Conservation (phyloP, 2,329 filamentous ascomycete genomes). For the Arthrobotrys megalospora region DNA sequence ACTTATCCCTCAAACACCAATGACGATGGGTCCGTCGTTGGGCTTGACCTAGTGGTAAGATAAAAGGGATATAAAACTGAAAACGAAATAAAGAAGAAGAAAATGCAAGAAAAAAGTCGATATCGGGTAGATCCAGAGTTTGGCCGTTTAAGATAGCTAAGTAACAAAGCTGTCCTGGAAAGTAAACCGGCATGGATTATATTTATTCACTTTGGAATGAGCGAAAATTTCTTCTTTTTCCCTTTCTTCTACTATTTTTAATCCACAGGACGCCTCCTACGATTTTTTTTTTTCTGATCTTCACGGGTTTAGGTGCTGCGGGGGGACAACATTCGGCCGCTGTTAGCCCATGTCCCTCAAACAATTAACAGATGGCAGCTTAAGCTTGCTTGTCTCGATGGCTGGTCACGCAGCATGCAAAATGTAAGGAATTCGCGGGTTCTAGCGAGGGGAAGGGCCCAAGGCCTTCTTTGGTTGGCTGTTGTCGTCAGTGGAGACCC, state of each 20-base stretch:
- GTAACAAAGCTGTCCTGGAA: conserved; percentile 11
- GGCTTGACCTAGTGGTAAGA: background rate
- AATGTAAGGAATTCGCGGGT: conserved; percentile 60
- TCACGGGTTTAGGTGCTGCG: conserved; percentile 18
- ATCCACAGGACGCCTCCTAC: conserved; percentile 27
- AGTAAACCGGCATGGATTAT: conserved; percentile 14
- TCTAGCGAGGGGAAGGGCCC: conserved; percentile 45
- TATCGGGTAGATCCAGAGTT: conserved; percentile 38
- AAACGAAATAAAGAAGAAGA: conserved; percentile 16
- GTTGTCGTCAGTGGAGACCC: conserved; percentile 44
- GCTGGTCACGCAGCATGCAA: conserved; percentile 59
- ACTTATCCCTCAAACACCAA: conserved; percentile 41
- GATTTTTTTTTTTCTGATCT: conserved; percentile 9
- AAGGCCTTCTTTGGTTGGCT: conserved; percentile 46
- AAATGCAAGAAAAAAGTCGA: conserved; percentile 16
- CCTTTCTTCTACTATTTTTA: conserved; percentile 50
- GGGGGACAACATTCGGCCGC: conserved; percentile 7
- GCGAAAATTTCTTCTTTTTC: conserved; percentile 17
- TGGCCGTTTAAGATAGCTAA: conserved; percentile 27
- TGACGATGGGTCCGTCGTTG: conserved; percentile 7
- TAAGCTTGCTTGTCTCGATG: conserved; percentile 39
- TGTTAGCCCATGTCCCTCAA: conserved; percentile 29
- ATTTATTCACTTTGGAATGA: conserved; percentile 25
- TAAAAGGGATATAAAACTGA: conserved; percentile 6
- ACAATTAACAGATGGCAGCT: conserved; percentile 51